Evolutionary conservation across 2,329 filamentous ascomycete genomes (phyloP), one percentile per base, ranked within the genome.

Genomic region (Pezicula rhizophila): DNA sequence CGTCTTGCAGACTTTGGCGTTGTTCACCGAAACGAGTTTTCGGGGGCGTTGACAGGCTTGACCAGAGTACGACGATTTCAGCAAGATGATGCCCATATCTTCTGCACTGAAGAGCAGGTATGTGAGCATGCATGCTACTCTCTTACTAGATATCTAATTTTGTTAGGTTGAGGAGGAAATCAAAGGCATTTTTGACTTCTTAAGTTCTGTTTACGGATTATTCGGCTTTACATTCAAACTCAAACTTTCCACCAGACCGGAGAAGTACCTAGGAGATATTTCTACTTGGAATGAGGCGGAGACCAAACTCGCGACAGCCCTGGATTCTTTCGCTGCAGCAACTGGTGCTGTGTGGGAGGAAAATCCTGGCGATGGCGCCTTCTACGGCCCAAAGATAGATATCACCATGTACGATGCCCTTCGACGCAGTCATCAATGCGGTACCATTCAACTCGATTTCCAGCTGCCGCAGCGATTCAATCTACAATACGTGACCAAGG

Each of bases 351-450:
- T 82, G 55, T 99, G 93, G 93, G 86, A 89, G 67, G 75, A 96
- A 45, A 96, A 97, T 69, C 86, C 89, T 52, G 93, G 92, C 49
- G 93, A 99, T 61, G 93, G 93, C 64, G 93, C 93, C 46, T 99
- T 97, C 72, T 99, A 99, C 67, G 93, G 93, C 2, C 93, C 93
- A 45, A 99, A 99, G 80, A 96, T 97, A 60, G 93, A 99, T 62
- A 93, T 99, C 64, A 95, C 89, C 53, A 91, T 99, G 62, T 85
- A 84, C 45, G 92, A 96, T 69, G 89, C 88, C 41, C 75, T 96
- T 57, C 82, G 83, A 68, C 81, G 91, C 66, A 88, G 91, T 52
- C 87, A 84, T 73, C 87, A 95, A 69, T 95, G 89, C 63, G 89
- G 91, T 59, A 97, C 92, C 11, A 95, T 97, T 58, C 92, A 97